These are phyloP conservation scores for Boletus huronensis DNA, from an alignment of 768 basidiomycete genomes.

Conservation along the genomic window DNA sequence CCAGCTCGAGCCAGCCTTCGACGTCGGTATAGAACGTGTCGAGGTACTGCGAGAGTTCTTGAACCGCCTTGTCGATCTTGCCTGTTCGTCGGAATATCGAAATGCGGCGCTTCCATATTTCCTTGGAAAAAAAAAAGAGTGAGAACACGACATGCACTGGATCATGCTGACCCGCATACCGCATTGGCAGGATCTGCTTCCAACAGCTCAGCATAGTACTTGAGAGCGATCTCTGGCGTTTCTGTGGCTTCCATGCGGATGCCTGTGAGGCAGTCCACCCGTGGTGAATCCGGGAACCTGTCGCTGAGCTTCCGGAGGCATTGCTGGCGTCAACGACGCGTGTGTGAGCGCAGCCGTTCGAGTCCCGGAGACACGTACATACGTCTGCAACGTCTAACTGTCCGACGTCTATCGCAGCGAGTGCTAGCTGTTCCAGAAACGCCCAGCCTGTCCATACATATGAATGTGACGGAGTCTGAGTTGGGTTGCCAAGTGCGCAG, in stretches of 20 bases:
- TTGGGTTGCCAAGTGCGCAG: neutral
- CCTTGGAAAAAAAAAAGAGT: slow-evolving; percentile 31
- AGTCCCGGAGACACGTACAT: slow-evolving; percentile 23
- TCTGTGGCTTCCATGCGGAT: slow-evolving; percentile 74
- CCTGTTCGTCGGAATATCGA: slow-evolving; percentile 64
- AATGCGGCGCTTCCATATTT: slow-evolving; percentile 78
- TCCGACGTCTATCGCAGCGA: slow-evolving; percentile 77
- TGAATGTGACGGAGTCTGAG: neutral
- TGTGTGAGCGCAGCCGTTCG: slow-evolving; percentile 5
- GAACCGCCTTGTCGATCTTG: slow-evolving; percentile 61
- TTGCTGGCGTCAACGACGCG: slow-evolving; percentile 15
- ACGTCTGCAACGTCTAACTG: slow-evolving; percentile 74
- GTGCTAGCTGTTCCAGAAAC: slow-evolving; percentile 73
- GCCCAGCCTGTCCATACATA: slow-evolving; percentile 59
- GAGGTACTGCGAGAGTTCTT: slow-evolving; percentile 67
- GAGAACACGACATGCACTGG: neutral
- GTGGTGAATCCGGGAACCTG: slow-evolving; percentile 76
- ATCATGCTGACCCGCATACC: slow-evolving; percentile 45
- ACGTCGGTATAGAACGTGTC: slow-evolving; percentile 88
- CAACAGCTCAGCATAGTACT: slow-evolving; percentile 61
- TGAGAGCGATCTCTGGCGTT: slow-evolving; percentile 50
- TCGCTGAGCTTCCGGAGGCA: slow-evolving; percentile 52
- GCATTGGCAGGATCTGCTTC: slow-evolving; percentile 64
- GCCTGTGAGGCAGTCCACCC: slow-evolving; percentile 75
- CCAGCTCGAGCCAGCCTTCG: slow-evolving; percentile 86